Evolutionary conservation across 179 eudicot species (phyloP).

Genomic region (Beta lomatogona): DNA sequence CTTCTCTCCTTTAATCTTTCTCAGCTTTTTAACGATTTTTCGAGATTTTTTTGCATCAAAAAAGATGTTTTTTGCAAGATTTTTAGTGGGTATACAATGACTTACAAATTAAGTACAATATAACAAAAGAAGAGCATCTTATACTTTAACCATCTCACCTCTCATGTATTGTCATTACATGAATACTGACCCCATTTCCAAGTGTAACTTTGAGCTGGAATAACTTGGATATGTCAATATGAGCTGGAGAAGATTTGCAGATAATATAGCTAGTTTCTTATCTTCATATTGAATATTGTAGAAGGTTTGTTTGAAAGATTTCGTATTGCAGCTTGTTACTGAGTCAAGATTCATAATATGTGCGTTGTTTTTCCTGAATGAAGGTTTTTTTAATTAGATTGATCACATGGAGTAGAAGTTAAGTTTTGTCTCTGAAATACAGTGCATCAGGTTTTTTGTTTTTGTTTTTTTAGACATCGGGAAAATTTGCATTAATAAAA

Average conservation of each 20-base stretch:
- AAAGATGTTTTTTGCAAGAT: neutral
- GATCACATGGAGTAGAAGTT: neutral
- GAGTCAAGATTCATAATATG: neutral
- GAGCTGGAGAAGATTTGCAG: slow-evolving; percentile 1
- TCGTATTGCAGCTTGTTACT: neutral
- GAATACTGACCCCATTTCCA: neutral
- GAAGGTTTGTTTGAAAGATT: neutral
- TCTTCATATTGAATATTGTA: slow-evolving; percentile 3
- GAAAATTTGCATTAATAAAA: no score
- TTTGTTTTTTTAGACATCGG: no score
- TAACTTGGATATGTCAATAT: neutral
- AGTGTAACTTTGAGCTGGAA: neutral
- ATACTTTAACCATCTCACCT: no score
- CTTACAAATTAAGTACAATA: neutral
- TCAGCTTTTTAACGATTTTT: neutral
- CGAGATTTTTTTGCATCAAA: neutral
- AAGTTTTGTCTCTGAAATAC: neutral
- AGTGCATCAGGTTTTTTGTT: neutral
- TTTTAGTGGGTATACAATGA: neutral
- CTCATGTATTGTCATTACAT: neutral
- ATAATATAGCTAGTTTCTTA: neutral
- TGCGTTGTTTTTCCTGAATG: neutral
- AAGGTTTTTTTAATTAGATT: neutral
- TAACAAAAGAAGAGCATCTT: neutral
- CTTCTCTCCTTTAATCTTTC: neutral